Evolutionary conservation across 257 asterid species (phyloP).

Genomic region (Lavandula angustifolia): DNA sequence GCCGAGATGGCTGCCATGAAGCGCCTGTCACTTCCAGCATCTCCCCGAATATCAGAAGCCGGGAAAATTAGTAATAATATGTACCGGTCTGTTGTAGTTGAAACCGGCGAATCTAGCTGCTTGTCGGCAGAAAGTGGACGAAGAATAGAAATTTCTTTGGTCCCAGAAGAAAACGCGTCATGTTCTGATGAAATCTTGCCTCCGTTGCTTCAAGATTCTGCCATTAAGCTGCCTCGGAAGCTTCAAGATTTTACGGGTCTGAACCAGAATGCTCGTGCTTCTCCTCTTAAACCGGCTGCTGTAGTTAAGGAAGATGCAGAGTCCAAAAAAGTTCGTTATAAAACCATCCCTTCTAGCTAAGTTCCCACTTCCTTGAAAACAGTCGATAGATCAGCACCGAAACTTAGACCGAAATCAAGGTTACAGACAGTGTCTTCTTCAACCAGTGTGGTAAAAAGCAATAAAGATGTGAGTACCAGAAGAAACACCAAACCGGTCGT

Average conservation of each 20-base stretch:
- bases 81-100: slow-evolving; percentile 55
- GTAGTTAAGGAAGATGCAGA: slow-evolving; percentile 20
- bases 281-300: slow-evolving; percentile 22
- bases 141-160: slow-evolving; percentile 43
- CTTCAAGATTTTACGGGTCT: slow-evolving; percentile 25
- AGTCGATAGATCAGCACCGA: slow-evolving; percentile 50
- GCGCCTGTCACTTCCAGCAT: slow-evolving; percentile 66
- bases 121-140: slow-evolving; percentile 31
- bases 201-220: slow-evolving; percentile 34
- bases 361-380: slow-evolving; percentile 38
- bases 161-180: slow-evolving; percentile 49
- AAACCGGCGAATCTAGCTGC: slow-evolving; percentile 46
- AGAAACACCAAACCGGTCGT: slow-evolving; percentile 61
- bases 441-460: slow-evolving; percentile 49
- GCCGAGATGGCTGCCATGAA: slow-evolving; percentile 87
- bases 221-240: slow-evolving; percentile 23
- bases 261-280: slow-evolving; percentile 23
- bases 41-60: slow-evolving; percentile 68
- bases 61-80: slow-evolving; percentile 48
- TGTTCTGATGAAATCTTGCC: slow-evolving; percentile 32
- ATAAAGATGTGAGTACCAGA: slow-evolving; percentile 47
- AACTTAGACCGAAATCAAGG: slow-evolving; percentile 59
- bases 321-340: slow-evolving; percentile 28
- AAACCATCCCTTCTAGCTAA: slow-evolving; percentile 34
- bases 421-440: slow-evolving; percentile 52